A percentile compares a stretch with the other conserved stretches of the same genome.
Evolutionary conservation across 345 rosid genomes (phyloP).

Genomic region (rapeseed (Brassica napus)): Da-Ae NC_063452.1:50795501-50796000

Average conservation of each 20-base stretch:
- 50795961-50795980: background rate
- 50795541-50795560: background rate
- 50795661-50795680: background rate
- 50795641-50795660: conserved; percentile 19
- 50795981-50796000: background rate
- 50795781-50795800: background rate
- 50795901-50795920: conserved; percentile 7
- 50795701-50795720: background rate
- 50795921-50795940: conserved; percentile 23
- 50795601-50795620: background rate
- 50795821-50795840: background rate
- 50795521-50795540: background rate
- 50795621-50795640: conserved; percentile 10
- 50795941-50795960: background rate
- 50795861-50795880: conserved; percentile 14
- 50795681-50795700: background rate
- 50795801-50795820: too few species aligned
- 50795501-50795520: background rate
- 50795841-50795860: conserved; percentile 16
- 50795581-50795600: conserved; percentile 16
- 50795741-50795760: background rate
- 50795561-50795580: conserved; percentile 15
- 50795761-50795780: background rate
- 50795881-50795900: conserved; percentile 33
- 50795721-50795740: background rate